Conservation (phyloP, 2,329 filamentous ascomycete species). For the Clonostachys sp. region DNA sequence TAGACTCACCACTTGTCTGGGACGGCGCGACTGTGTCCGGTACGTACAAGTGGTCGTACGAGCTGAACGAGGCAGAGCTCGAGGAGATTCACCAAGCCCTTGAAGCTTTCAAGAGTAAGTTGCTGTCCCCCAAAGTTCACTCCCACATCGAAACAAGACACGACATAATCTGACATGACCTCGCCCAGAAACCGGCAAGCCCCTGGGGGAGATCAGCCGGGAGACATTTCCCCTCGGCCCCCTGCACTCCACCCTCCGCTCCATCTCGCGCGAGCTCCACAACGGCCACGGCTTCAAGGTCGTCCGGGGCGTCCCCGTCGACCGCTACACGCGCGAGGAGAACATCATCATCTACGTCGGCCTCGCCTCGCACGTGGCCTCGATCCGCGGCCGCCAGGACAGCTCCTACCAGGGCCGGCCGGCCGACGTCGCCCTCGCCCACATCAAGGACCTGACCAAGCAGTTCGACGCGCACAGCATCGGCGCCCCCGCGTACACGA, state of each 20-base stretch:
- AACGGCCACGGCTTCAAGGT: conserved; percentile 57
- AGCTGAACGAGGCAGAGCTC: conserved; percentile 38
- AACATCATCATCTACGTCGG: conserved; percentile 57
- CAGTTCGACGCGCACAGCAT: conserved; percentile 29
- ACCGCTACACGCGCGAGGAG: conserved; percentile 47
- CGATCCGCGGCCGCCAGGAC: conserved; percentile 48
- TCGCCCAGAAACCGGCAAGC: conserved; percentile 8
- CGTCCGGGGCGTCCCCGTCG: conserved; percentile 50
- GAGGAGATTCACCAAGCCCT: conserved; percentile 41
- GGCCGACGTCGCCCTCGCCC: conserved; percentile 48
- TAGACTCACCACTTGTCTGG: conserved; percentile 51
- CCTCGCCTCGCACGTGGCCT: conserved; percentile 52
- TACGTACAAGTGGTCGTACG: conserved; percentile 48
- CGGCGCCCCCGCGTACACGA: conserved; percentile 53
- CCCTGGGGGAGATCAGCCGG: conserved; percentile 35
- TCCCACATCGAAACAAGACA: neutral
- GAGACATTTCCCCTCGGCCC: conserved; percentile 51
- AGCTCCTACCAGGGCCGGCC: conserved; percentile 33
- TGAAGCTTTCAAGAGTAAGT: conserved; percentile 33
- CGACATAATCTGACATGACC: neutral
- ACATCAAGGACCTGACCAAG: conserved; percentile 56
- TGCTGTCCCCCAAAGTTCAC: neutral
- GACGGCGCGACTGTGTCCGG: conserved; percentile 42
- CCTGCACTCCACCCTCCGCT: conserved; percentile 42
- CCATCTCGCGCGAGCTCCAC: conserved; percentile 49